Evolutionary conservation across 441 rosid genomes (phyloP).

Genomic region (Arabidopsis hybrid): DNA sequence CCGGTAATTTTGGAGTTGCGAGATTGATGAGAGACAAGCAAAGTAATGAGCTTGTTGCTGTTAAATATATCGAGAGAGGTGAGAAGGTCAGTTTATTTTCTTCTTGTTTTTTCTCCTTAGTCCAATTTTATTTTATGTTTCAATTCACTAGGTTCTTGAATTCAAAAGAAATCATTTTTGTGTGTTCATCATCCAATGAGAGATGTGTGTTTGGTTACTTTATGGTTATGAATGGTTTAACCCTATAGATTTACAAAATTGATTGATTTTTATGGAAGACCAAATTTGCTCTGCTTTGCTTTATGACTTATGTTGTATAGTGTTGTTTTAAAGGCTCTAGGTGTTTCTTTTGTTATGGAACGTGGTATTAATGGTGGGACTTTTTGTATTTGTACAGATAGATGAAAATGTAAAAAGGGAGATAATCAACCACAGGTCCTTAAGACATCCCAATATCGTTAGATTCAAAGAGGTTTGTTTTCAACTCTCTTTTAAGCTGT

Average conservation of each 20-base stretch:
- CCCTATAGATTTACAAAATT: neutral
- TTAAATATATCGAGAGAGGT: slow-evolving; percentile 98
- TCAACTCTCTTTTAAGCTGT: slow-evolving; percentile 14
- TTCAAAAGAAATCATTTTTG: neutral
- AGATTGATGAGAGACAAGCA: slow-evolving; percentile 91
- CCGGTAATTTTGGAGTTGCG: slow-evolving; percentile 95
- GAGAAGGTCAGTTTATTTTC: slow-evolving; percentile 73
- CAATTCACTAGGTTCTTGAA: neutral
- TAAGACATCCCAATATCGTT: slow-evolving; percentile 96
- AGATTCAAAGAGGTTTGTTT: slow-evolving; percentile 89
- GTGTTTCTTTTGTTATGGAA: neutral
- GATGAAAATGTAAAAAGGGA: slow-evolving; percentile 97
- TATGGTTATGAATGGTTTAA: slow-evolving; percentile 17
- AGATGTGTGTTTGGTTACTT: slow-evolving; percentile 1
- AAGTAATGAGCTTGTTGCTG: slow-evolving; percentile 92
- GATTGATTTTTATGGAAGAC: neutral
- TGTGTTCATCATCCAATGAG: neutral
- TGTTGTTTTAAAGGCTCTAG: neutral
- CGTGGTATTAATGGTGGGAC: neutral
- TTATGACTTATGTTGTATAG: neutral
- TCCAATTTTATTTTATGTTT: neutral
- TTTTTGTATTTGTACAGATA: slow-evolving; percentile 55
- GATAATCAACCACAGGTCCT: slow-evolving; percentile 91
- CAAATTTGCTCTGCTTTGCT: neutral
- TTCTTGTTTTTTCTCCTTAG: neutral